Percentiles rank a stretch among this genome's conserved stretches.
Evolutionary conservation across 768 basidiomycete species (phyloP).

Genomic region (Auricularia heimuer): DNA sequence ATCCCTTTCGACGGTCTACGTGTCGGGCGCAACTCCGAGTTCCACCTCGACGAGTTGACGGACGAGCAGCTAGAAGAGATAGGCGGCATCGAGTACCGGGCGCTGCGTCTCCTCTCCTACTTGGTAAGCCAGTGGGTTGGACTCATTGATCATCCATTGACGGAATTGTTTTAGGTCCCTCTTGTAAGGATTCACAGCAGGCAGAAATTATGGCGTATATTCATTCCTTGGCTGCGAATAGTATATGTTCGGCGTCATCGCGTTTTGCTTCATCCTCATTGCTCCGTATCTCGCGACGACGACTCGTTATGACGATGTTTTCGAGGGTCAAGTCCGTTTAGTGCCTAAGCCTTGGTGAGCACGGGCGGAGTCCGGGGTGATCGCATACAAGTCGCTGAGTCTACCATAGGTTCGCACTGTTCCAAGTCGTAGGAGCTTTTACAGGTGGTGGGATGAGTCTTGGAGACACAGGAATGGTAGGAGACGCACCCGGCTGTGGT

Average conservation of each 20-base stretch:
- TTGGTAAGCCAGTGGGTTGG: constrained; percentile 55
- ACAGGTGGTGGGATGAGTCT: constrained; percentile 84
- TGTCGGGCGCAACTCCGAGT: constrained; percentile 72
- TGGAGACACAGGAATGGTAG: constrained; percentile 53
- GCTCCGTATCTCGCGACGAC: constrained; percentile 64
- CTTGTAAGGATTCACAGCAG: background rate
- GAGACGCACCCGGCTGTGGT: background rate
- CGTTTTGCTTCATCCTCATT: constrained; percentile 61
- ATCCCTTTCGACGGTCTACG: constrained; percentile 11
- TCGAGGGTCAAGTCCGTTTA: constrained; percentile 46
- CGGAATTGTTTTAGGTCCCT: background rate
- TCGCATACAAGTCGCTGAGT: too few species aligned
- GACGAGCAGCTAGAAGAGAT: constrained; percentile 85
- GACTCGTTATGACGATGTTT: constrained; percentile 54
- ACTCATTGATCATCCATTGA: constrained; percentile 35
- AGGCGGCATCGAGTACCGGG: constrained; percentile 91
- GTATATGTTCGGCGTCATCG: constrained; percentile 71
- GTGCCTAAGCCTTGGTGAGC: constrained; percentile 58
- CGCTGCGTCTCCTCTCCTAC: constrained; percentile 49
- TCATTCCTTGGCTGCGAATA: constrained; percentile 19
- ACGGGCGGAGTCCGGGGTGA: too few species aligned
- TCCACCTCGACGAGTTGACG: constrained; percentile 40
- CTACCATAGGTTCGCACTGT: constrained; percentile 62
- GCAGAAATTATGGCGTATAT: background rate
- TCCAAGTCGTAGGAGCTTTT: constrained; percentile 79